Conservation (phyloP, 495 filamentous ascomycete species). For the Wilcoxina mikolae region DNA sequence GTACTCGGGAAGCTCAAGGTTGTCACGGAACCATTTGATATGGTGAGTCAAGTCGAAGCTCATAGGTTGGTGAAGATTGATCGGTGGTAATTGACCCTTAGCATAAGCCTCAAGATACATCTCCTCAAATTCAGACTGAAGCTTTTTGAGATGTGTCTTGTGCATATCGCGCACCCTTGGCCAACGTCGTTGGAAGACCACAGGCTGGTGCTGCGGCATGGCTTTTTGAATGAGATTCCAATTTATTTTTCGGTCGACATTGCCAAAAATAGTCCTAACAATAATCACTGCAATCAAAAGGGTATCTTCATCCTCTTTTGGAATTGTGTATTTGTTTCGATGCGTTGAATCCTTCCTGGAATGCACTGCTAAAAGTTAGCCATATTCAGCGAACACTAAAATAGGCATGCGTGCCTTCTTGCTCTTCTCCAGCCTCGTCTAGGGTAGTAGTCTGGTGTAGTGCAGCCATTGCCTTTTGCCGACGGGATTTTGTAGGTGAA, state of each 20-base stretch:
- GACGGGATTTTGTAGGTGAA: slow-evolving; percentile 11
- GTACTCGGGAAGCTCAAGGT: slow-evolving; percentile 34
- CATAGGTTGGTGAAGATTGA: slow-evolving; percentile 57
- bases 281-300: slow-evolving; percentile 59
- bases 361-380: neutral
- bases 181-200: slow-evolving; percentile 48
- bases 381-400: neutral
- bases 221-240: slow-evolving; percentile 55
- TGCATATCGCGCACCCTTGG: slow-evolving; percentile 42
- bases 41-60: slow-evolving; percentile 63
- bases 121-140: slow-evolving; percentile 64
- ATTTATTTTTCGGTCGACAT: slow-evolving; percentile 51
- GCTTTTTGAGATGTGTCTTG: slow-evolving; percentile 45
- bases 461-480: slow-evolving; percentile 27
- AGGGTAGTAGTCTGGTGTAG: slow-evolving; percentile 18
- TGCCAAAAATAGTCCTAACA: slow-evolving; percentile 58
- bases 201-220: slow-evolving; percentile 47
- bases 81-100: slow-evolving; percentile 45
- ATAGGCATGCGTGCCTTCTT: neutral
- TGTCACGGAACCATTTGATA: slow-evolving; percentile 54
- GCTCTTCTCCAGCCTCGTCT: neutral
- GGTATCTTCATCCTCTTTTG: slow-evolving; percentile 29
- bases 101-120: slow-evolving; percentile 64
- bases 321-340: slow-evolving; percentile 27
- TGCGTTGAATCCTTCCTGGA: neutral